These are phyloP conservation scores for Scytalidium sp. DNA, from an alignment of 2,329 filamentous ascomycete species.

Conservation along the genomic window DNA sequence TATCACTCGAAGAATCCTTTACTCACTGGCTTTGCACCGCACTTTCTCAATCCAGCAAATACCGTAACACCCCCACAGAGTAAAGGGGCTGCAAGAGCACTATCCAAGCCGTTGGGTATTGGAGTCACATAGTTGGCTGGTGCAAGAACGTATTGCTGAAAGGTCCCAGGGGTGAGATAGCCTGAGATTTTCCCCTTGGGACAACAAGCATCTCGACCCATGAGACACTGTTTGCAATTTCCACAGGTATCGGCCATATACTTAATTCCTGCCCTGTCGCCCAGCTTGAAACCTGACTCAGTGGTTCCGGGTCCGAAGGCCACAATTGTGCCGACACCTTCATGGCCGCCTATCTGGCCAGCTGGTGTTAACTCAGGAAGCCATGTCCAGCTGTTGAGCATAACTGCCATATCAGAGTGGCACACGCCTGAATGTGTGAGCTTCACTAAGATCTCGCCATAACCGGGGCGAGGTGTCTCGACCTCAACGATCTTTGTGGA, in stretches of 20 bases:
- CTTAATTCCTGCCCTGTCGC: constrained; percentile 46
- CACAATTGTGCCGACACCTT: constrained; percentile 61
- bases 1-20: too few species aligned
- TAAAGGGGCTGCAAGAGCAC: constrained; percentile 59
- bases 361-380: constrained; percentile 41
- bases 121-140: constrained; percentile 64
- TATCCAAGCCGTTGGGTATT: constrained; percentile 55
- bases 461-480: constrained; percentile 58
- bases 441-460: constrained; percentile 54
- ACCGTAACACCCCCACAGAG: constrained; percentile 66
- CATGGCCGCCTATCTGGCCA: constrained; percentile 64
- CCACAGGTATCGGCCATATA: constrained; percentile 37
- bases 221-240: constrained; percentile 40
- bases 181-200: constrained; percentile 55
- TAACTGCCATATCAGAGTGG: constrained; percentile 56
- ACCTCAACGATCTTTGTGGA: constrained; percentile 60
- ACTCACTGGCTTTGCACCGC: constrained; percentile 42
- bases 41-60: constrained; percentile 59
- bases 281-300: constrained; percentile 49
- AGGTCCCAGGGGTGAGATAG: constrained; percentile 65
- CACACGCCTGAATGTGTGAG: constrained; percentile 27
- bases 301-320: constrained; percentile 59
- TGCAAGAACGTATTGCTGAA: constrained; percentile 63
- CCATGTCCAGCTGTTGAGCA: not conserved
- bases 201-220: constrained; percentile 58